phyloP scores from a whole-genome alignment of 768 basidiomycete species.

The Phylloporus arenicola region DNA sequence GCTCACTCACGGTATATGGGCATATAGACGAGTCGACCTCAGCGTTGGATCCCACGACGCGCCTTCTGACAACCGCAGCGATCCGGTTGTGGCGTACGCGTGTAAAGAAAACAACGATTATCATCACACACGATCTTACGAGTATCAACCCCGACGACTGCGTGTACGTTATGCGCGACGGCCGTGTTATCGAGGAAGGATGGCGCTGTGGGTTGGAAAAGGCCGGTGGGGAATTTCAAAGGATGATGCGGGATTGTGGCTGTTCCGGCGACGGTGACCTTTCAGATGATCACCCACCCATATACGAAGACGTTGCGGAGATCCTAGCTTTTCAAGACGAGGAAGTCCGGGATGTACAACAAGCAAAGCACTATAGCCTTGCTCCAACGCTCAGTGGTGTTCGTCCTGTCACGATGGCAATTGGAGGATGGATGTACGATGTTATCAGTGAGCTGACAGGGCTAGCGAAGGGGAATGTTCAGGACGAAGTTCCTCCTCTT shows the following conservation, averaged over 20 bases:
- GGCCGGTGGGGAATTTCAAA: slow-evolving; percentile 59
- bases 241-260: slow-evolving; percentile 65
- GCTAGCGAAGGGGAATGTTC: slow-evolving; percentile 5
- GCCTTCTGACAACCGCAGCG: slow-evolving; percentile 77
- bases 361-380: slow-evolving; percentile 38
- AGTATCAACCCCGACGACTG: slow-evolving; percentile 76
- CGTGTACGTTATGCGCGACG: slow-evolving; percentile 86
- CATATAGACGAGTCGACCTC: slow-evolving; percentile 71
- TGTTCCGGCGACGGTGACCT: slow-evolving; percentile 39
- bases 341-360: slow-evolving; percentile 27
- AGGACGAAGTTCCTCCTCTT: slow-evolving; percentile 9
- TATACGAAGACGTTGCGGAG: slow-evolving; percentile 39
- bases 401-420: slow-evolving; percentile 45
- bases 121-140: slow-evolving; percentile 90
- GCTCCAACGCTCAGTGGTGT: slow-evolving; percentile 32
- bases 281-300: slow-evolving; percentile 22
- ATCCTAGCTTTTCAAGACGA: slow-evolving; percentile 44
- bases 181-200: slow-evolving; percentile 80
- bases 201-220: slow-evolving; percentile 75
- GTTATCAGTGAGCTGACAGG: slow-evolving; percentile 62
- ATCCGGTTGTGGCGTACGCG: slow-evolving; percentile 56
- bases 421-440: slow-evolving; percentile 85
- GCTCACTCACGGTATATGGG: neutral
- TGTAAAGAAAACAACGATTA: slow-evolving; percentile 49
- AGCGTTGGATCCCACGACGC: slow-evolving; percentile 80